phyloP scores from a whole-genome alignment of 257 asterid genomes.

The Fraxinus anomala region DNA sequence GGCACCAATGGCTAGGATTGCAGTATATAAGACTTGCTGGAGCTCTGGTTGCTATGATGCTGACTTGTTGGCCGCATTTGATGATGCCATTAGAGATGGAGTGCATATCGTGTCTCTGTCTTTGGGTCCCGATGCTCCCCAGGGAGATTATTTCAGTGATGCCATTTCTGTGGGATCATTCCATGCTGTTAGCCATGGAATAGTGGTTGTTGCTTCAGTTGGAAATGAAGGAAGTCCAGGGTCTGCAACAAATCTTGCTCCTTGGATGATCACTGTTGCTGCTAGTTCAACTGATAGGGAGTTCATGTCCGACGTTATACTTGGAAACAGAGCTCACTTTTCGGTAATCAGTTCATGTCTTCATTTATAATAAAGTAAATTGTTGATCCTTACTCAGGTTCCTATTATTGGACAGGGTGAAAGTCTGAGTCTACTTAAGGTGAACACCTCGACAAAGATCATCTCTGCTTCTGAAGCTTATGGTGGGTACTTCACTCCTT shows the following conservation, averaged over 20 bases:
- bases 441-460: constrained; percentile 50
- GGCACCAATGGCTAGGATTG: constrained; percentile 88
- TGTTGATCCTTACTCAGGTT: constrained; percentile 16
- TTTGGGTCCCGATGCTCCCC: constrained; percentile 82
- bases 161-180: constrained; percentile 87
- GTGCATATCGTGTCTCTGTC: constrained; percentile 79
- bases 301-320: constrained; percentile 63
- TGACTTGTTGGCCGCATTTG: constrained; percentile 92
- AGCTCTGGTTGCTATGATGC: constrained; percentile 80
- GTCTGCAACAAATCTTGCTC: constrained; percentile 80
- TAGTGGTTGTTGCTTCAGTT: constrained; percentile 80
- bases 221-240: constrained; percentile 75
- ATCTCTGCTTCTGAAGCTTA: constrained; percentile 79
- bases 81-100: constrained; percentile 87
- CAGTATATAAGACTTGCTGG: constrained; percentile 91
- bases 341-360: constrained; percentile 45
- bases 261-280: constrained; percentile 92
- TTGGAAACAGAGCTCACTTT: constrained; percentile 68
- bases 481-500: constrained; percentile 91
- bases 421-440: constrained; percentile 59
- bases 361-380: not conserved
- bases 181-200: constrained; percentile 81
- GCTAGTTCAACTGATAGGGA: constrained; percentile 86
- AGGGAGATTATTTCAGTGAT: constrained; percentile 78
- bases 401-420: constrained; percentile 58